Conservation (phyloP, 768 basidiomycete genomes). For the Vararia minispora region DNA sequence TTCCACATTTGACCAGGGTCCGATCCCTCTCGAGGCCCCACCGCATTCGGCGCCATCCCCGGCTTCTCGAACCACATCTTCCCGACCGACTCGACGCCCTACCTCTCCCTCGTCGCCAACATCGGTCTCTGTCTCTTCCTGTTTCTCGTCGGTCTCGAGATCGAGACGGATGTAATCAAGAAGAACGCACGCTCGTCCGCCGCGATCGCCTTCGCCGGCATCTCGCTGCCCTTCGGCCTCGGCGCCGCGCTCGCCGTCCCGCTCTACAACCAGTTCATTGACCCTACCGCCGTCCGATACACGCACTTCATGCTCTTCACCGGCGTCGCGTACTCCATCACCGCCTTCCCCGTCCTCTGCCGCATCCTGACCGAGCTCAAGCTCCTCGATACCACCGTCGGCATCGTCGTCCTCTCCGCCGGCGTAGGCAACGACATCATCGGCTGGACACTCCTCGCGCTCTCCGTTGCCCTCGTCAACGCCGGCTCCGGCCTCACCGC, state of each 20-base stretch:
- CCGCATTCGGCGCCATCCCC: constrained; percentile 71
- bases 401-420: constrained; percentile 85
- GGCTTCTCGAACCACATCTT: constrained; percentile 84
- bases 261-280: constrained; percentile 67
- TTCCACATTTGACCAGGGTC: background rate
- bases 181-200: constrained; percentile 60
- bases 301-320: constrained; percentile 92
- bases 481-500: constrained; percentile 76
- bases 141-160: constrained; percentile 89
- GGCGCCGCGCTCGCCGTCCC: constrained; percentile 63
- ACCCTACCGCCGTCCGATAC: constrained; percentile 47
- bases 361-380: constrained; percentile 87
- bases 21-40: constrained; percentile 25
- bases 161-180: constrained; percentile 69
- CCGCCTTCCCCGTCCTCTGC: constrained; percentile 78
- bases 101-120: constrained; percentile 78
- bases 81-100: constrained; percentile 57
- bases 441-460: constrained; percentile 74
- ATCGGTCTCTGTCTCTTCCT: constrained; percentile 84
- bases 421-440: constrained; percentile 82
- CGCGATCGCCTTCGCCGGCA: constrained; percentile 71
- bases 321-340: constrained; percentile 84
- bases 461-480: constrained; percentile 89
- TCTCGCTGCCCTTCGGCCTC: constrained; percentile 79
- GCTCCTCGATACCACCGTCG: constrained; percentile 84